These are phyloP conservation scores for Cladosporium austrohemisphaericum DNA, from an alignment of 2,329 filamentous ascomycete genomes.

Conservation along the genomic window DNA sequence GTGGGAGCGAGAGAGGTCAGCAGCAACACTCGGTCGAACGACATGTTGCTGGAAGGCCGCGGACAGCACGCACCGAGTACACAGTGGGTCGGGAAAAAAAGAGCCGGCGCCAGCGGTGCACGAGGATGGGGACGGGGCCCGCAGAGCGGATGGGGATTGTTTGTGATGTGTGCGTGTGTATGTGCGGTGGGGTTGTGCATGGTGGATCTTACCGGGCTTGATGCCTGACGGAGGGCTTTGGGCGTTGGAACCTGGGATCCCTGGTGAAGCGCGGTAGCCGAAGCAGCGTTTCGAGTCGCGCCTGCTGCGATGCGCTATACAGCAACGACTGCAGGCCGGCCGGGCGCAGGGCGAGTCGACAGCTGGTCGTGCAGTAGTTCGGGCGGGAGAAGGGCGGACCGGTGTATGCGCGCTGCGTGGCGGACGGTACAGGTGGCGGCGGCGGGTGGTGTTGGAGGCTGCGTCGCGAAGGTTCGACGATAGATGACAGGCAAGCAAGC, in stretches of 20 bases:
- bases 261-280: slow-evolving; percentile 7
- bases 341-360: too few species aligned
- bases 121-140: neutral
- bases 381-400: too few species aligned
- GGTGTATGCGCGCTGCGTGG: too few species aligned
- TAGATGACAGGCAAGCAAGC: too few species aligned
- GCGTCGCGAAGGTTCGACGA: too few species aligned
- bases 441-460: too few species aligned
- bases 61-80: slow-evolving; percentile 3
- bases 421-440: too few species aligned
- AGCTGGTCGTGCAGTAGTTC: neutral
- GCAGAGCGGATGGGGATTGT: too few species aligned
- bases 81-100: slow-evolving; percentile 12
- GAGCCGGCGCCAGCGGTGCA: slow-evolving; percentile 9
- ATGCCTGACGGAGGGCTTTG: slow-evolving; percentile 11
- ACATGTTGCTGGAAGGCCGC: slow-evolving; percentile 6
- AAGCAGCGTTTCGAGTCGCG: slow-evolving; percentile 4
- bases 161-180: neutral
- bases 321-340: too few species aligned
- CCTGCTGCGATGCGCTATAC: too few species aligned
- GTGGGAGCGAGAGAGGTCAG: slow-evolving; percentile 1
- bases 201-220: slow-evolving; percentile 3
- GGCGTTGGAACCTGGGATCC: neutral
- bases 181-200: slow-evolving; percentile 4
- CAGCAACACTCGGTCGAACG: neutral